Evolutionary conservation across 1,284 basidiomycete species (phyloP).

Genomic region (Pseudozyma sp.): DNA sequence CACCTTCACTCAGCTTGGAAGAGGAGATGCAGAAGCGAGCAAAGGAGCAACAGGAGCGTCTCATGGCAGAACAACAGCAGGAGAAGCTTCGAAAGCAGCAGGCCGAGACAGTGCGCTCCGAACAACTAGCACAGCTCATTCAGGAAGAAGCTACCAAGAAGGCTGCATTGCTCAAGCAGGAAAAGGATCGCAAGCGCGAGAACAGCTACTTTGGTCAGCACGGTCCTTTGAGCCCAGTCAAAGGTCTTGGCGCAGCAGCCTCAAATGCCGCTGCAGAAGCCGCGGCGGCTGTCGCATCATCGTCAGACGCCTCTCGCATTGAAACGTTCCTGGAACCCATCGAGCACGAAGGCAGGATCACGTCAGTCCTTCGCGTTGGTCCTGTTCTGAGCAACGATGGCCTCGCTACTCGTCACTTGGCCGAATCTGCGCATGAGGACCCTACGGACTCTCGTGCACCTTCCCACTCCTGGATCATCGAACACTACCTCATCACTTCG

Average conservation of each 20-base stretch:
- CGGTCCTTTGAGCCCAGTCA: constrained; percentile 25
- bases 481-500: constrained; percentile 57
- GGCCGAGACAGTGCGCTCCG: constrained; percentile 51
- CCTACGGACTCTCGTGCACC: constrained; percentile 33
- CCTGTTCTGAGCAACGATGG: constrained; percentile 46
- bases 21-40: constrained; percentile 63
- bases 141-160: constrained; percentile 57
- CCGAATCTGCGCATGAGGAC: constrained; percentile 43
- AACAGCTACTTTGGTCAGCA: constrained; percentile 36
- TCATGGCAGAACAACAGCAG: constrained; percentile 34
- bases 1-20: constrained; percentile 58
- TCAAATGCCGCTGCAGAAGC: constrained; percentile 5
- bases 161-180: constrained; percentile 47
- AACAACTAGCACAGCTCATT: constrained; percentile 58
- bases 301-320: constrained; percentile 24
- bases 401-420: constrained; percentile 49
- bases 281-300: constrained; percentile 5
- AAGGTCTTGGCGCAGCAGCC: constrained; percentile 5
- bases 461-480: constrained; percentile 55
- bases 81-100: constrained; percentile 33
- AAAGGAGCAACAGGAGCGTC: constrained; percentile 49
- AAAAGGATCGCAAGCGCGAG: constrained; percentile 48
- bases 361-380: constrained; percentile 52
- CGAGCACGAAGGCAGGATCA: constrained; percentile 42
- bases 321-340: constrained; percentile 61